These are phyloP conservation scores for Pythium inflatum DNA, from an alignment of 352 stramenopile species.

Conservation along the genomic window DNA sequence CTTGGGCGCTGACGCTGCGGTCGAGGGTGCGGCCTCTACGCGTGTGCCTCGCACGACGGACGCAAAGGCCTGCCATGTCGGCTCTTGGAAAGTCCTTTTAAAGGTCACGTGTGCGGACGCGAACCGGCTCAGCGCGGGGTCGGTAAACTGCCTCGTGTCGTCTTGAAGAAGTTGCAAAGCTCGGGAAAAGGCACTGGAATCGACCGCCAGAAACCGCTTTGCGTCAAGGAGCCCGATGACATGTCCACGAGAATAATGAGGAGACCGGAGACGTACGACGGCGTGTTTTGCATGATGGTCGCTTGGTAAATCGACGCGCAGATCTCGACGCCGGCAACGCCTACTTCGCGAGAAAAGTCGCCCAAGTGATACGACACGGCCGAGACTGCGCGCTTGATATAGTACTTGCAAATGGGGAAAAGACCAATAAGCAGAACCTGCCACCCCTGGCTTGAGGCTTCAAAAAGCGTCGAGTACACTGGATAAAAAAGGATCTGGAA, in stretches of 20 bases:
- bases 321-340: conserved; percentile 28
- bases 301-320: conserved; percentile 11
- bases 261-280: neutral
- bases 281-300: neutral
- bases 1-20: neutral
- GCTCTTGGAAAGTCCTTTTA: too few species aligned
- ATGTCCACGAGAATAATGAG: neutral
- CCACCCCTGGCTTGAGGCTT: neutral
- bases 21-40: neutral
- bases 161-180: too few species aligned
- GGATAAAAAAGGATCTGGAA: conserved; percentile 24
- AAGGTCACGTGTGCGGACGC: too few species aligned
- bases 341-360: conserved; percentile 12
- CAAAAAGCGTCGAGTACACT: conserved; percentile 20
- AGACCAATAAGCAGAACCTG: conserved; percentile 11
- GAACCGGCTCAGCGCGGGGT: too few species aligned
- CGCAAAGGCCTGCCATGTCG: too few species aligned
- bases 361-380: neutral
- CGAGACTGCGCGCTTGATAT: neutral
- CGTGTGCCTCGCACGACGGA: too few species aligned
- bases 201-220: conserved; percentile 1
- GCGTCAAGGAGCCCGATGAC: neutral
- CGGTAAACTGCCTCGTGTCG: too few species aligned
- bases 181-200: neutral
- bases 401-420: conserved; percentile 22